Base-by-base conservation (phyloP, 2,329 filamentous ascomycete genomes). In the Orbilia javanica region DNA sequence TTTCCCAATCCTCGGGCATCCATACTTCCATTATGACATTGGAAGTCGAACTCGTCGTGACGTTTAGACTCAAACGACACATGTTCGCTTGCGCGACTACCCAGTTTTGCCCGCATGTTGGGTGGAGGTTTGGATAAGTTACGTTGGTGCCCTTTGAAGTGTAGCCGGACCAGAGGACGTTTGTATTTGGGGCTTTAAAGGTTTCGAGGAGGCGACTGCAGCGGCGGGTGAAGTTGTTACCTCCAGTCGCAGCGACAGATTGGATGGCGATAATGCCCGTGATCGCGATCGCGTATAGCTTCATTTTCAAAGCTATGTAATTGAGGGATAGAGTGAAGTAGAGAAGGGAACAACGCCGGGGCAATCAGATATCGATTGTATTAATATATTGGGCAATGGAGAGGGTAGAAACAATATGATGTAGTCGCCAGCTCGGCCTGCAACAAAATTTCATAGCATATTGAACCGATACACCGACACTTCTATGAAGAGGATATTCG, bases 11-110 rank as follows among this genome's bases (percentile, higher is more conserved):
- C 8, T 66, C 64, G 0, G 79, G 79, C 68, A 79, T 44, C 68
- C 73, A 79, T 2, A 70, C 63, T 46, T 79, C 79, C 53, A 70
- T 55, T 13, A 72, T 48, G 3, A 79, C 74, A 52, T 46, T 67
- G 0, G 79, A 79, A 20, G 55, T 67, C n/a, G 63, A 22, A 48
- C 67, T 73, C 4, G 79, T 79, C 0, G 62, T 74, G 11, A 71
- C 50, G 22, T 77, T 77, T 5, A 77, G 55, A 18, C 34, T 60
- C 29, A 77, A 27, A 2, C 73, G 73, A 42, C 73, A 77, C 31
- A 71, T 67, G 39, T 77, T 50, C 11, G 73, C 52, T 13, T 48
- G 36, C 2, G 53, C 52, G 15, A 71, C n/a, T 13, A 67, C 15
- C 6, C 48, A 66, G 10, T 52, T 36, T 22, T 50, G 27, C 7